Conservation (phyloP, 352 stramenopile species). For the Globisporangium lucens region DNA sequence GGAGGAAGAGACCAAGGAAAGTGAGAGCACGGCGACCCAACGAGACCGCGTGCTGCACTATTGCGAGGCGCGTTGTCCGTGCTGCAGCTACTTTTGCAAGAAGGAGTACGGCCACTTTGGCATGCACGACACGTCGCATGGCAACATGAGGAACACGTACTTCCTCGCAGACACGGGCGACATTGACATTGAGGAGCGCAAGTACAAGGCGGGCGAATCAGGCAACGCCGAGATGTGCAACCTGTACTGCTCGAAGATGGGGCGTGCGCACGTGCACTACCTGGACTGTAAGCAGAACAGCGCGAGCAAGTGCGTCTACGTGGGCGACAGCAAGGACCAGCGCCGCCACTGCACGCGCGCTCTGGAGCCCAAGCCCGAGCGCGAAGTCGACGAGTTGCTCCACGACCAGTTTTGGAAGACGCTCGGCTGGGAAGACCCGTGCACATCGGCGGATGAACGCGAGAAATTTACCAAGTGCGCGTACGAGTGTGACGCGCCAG, state of each 20-base stretch:
- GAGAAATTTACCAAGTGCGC: conserved; percentile 65
- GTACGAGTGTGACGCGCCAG: conserved; percentile 63
- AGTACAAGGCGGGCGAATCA: conserved; percentile 64
- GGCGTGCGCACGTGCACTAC: conserved; percentile 71
- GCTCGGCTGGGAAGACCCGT: conserved; percentile 74
- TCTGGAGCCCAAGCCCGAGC: conserved; percentile 46
- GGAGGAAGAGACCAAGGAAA: background rate
- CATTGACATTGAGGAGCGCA: conserved; percentile 72
- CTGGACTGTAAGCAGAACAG: conserved; percentile 50
- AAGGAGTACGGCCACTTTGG: conserved; percentile 54
- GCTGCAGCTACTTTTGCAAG: conserved; percentile 75
- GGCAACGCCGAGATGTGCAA: conserved; percentile 83
- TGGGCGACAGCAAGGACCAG: conserved; percentile 40
- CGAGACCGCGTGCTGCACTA: conserved; percentile 42
- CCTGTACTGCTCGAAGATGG: conserved; percentile 78
- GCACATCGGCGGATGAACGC: conserved; percentile 47
- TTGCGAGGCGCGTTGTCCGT: conserved; percentile 64
- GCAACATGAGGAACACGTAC: conserved; percentile 80
- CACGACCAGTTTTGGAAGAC: conserved; percentile 78
- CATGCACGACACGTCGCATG: conserved; percentile 59
- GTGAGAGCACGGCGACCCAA: background rate
- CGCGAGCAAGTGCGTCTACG: conserved; percentile 40
- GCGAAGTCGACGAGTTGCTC: conserved; percentile 64
- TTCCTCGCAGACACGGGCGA: conserved; percentile 56
- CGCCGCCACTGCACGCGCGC: conserved; percentile 56